These are phyloP conservation scores for Wickerhamomyces chambardii DNA, from an alignment of 805 yeast species.

Conservation along the genomic window DNA sequence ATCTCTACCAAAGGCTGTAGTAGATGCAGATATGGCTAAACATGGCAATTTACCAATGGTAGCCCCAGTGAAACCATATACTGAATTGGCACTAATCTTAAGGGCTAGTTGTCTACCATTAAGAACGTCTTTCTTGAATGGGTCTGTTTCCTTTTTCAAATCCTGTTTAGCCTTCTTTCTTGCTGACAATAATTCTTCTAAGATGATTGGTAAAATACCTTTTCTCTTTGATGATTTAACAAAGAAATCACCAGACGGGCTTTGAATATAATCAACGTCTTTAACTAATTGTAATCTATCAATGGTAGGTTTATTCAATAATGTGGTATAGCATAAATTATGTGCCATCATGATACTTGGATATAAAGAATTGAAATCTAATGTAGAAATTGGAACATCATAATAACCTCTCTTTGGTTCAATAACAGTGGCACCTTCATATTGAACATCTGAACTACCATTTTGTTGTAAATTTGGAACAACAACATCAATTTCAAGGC, in stretches of 20 bases:
- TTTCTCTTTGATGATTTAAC: conserved; percentile 60
- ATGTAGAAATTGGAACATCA: conserved; percentile 94
- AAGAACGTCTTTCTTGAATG: conserved; percentile 85
- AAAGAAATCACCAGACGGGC: conserved; percentile 92
- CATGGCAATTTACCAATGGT: conserved; percentile 97
- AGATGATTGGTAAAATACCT: conserved; percentile 88
- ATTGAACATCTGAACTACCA: conserved; percentile 80
- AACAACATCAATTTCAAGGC: conserved; percentile 76
- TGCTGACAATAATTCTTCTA: conserved; percentile 81
- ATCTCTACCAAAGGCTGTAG: conserved; percentile 90
- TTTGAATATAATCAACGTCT: conserved; percentile 69
- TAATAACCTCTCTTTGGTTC: conserved; percentile 95
- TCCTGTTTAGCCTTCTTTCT: conserved; percentile 91
- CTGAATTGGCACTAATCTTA: conserved; percentile 96
- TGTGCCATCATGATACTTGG: conserved; percentile 99
- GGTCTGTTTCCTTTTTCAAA: conserved; percentile 87
- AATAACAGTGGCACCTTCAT: conserved; percentile 98
- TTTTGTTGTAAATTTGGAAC: conserved; percentile 80
- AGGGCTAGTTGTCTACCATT: conserved; percentile 97
- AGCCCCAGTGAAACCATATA: conserved; percentile 98
- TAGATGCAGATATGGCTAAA: conserved; percentile 90
- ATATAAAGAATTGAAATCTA: conserved; percentile 95
- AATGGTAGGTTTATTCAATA: conserved; percentile 62
- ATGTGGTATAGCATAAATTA: conserved; percentile 89
- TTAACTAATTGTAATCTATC: conserved; percentile 53